Percentiles rank a stretch among this genome's conserved stretches.
Evolutionary conservation across 2,329 filamentous ascomycete species (phyloP).

Genomic region (Karstenula rhodostoma): DNA sequence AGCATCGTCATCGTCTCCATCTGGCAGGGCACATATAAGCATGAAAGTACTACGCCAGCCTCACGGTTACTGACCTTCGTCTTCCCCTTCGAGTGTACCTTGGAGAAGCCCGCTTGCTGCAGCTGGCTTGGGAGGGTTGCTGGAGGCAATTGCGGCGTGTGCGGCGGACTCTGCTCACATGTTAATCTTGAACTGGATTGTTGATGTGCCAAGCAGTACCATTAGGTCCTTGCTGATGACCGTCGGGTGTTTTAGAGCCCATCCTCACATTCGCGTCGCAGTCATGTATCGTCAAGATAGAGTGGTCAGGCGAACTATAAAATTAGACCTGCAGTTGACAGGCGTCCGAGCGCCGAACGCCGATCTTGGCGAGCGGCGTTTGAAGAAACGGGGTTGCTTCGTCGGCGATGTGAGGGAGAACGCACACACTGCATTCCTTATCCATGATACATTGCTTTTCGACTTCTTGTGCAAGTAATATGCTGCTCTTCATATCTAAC

Average conservation of each 20-base stretch:
- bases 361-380: slow-evolving; percentile 9
- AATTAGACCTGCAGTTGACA: neutral
- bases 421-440: no score
- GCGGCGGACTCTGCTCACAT: slow-evolving; percentile 35
- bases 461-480: no score
- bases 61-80: slow-evolving; percentile 42
- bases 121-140: slow-evolving; percentile 46
- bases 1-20: slow-evolving; percentile 58
- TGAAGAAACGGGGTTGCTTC: neutral
- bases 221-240: slow-evolving; percentile 43
- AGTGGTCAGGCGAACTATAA: neutral
- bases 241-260: slow-evolving; percentile 51
- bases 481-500: no score
- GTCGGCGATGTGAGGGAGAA: no score
- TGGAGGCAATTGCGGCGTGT: slow-evolving; percentile 30
- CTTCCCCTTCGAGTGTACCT: slow-evolving; percentile 51
- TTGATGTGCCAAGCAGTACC: slow-evolving; percentile 24
- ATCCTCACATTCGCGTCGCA: slow-evolving; percentile 30
- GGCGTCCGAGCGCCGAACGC: slow-evolving; percentile 1
- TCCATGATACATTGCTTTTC: no score
- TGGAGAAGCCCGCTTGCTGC: slow-evolving; percentile 47
- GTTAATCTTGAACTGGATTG: slow-evolving; percentile 26
- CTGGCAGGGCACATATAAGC: neutral
- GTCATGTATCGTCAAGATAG: slow-evolving; percentile 16
- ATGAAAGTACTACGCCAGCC: neutral